These are phyloP conservation scores for Dovyalis caffra DNA, from an alignment of 345 rosid species.

Conservation along the genomic window DNA sequence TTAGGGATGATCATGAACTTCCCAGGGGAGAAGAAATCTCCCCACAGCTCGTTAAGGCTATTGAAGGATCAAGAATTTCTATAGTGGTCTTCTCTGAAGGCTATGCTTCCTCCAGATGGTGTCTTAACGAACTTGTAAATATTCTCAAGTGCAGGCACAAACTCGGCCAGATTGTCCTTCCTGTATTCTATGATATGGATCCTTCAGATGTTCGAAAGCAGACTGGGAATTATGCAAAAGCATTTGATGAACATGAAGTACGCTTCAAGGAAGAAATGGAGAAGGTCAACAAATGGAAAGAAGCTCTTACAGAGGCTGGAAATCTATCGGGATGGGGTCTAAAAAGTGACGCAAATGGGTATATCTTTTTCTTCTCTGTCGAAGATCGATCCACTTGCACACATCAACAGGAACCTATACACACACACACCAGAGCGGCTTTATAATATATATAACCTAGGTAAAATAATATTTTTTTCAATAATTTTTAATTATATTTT, in stretches of 20 bases:
- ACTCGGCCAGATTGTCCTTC: not conserved
- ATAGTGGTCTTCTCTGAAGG: not conserved
- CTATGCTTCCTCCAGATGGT: too few relatives aligned
- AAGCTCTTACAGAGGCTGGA: constrained; percentile 11
- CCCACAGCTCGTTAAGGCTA: not conserved
- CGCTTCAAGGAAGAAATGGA: too few relatives aligned
- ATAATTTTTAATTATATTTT: too few relatives aligned
- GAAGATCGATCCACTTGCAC: too few relatives aligned
- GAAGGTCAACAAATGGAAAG: constrained; percentile 17
- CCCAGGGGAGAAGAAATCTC: not conserved
- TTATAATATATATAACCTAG: too few relatives aligned
- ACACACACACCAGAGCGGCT: too few relatives aligned
- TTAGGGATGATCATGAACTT: not conserved
- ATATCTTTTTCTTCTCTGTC: too few relatives aligned
- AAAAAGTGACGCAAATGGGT: not conserved
- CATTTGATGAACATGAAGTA: too few relatives aligned
- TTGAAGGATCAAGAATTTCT: not conserved
- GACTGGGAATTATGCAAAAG: not conserved
- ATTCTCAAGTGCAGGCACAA: not conserved
- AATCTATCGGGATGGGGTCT: constrained; percentile 23
- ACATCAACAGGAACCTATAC: too few relatives aligned
- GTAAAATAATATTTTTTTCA: too few relatives aligned
- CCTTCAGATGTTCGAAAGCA: constrained; percentile 13
- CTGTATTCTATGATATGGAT: not conserved
- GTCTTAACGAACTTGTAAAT: not conserved